Evolutionary conservation across 768 basidiomycete species (phyloP).

Genomic region (Serpula lacrymans): DNA sequence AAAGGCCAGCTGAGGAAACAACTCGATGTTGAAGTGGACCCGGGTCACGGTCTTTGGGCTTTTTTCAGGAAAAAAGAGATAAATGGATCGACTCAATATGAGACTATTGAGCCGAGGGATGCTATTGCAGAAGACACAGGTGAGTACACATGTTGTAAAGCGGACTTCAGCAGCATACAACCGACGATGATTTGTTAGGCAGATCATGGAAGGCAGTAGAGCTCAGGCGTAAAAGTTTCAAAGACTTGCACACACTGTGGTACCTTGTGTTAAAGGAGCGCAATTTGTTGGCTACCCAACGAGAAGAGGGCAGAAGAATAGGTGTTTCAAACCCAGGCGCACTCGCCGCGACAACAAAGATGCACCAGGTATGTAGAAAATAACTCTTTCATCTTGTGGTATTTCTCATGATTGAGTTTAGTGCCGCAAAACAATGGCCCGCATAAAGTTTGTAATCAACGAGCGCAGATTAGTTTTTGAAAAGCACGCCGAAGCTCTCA

Average conservation of each 20-base stretch:
- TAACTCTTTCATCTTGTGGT: no score
- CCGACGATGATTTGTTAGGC: conserved; percentile 43
- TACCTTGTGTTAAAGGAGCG: conserved; percentile 86
- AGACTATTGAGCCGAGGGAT: conserved; percentile 39
- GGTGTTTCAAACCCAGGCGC: conserved; percentile 35
- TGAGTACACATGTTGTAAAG: conserved; percentile 16
- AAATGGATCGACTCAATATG: conserved; percentile 51
- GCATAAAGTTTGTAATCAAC: conserved; percentile 89
- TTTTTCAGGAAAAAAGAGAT: conserved; percentile 66
- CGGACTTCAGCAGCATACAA: conserved; percentile 1
- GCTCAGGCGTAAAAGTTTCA: conserved; percentile 86
- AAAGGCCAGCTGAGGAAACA: conserved; percentile 37
- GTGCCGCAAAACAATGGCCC: conserved; percentile 95
- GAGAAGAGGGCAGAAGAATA: conserved; percentile 68
- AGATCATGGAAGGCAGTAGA: conserved; percentile 86
- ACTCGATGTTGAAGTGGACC: conserved; percentile 40
- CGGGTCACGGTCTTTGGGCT: conserved; percentile 72
- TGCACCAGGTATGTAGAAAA: conserved; percentile 47
- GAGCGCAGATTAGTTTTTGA: conserved; percentile 86
- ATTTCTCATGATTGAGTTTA: conserved; percentile 26
- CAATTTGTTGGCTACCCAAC: conserved; percentile 87
- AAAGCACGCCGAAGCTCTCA: conserved; percentile 18
- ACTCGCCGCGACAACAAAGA: conserved; percentile 27
- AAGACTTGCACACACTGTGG: conserved; percentile 93
- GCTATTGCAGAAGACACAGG: conserved; percentile 31